Evolutionary conservation across 1,284 basidiomycete species (phyloP).

Genomic region (Rhodofomes roseus): DNA sequence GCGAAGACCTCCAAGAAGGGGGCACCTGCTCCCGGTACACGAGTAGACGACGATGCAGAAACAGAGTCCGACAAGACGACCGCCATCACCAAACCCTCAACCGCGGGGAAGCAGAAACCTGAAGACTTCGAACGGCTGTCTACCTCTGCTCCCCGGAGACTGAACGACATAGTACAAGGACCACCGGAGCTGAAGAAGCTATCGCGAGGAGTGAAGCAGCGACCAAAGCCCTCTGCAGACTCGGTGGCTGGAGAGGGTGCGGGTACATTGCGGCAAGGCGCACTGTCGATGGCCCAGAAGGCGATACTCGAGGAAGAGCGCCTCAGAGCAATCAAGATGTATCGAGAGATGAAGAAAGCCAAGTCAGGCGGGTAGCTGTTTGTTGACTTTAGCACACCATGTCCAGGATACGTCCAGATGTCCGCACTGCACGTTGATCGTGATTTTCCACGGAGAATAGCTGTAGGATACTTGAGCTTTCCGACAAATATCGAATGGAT

Average conservation of each 20-base stretch:
- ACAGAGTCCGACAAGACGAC: constrained; percentile 3
- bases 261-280: constrained; percentile 34
- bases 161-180: constrained; percentile 69
- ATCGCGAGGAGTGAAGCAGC: constrained; percentile 35
- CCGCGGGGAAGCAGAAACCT: constrained; percentile 19
- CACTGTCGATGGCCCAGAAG: constrained; percentile 72
- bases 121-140: constrained; percentile 55
- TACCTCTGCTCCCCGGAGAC: constrained; percentile 55
- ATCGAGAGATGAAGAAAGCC: constrained; percentile 62
- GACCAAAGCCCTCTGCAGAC: constrained; percentile 10
- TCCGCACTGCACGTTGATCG: too few relatives aligned
- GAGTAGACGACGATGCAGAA: neutral
- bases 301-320: constrained; percentile 73
- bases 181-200: constrained; percentile 49
- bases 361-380: constrained; percentile 2
- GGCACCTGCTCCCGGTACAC: neutral
- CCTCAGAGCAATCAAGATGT: constrained; percentile 60
- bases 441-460: too few relatives aligned
- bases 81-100: constrained; percentile 7
- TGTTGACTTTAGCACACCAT: neutral
- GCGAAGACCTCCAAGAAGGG: constrained; percentile 20
- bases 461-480: too few relatives aligned
- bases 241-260: constrained; percentile 16
- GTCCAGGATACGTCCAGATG: neutral
- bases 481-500: too few relatives aligned